Evolutionary conservation across 2,329 filamentous ascomycete genomes (phyloP).

Genomic region (Paramyrothecium roridum): DNA sequence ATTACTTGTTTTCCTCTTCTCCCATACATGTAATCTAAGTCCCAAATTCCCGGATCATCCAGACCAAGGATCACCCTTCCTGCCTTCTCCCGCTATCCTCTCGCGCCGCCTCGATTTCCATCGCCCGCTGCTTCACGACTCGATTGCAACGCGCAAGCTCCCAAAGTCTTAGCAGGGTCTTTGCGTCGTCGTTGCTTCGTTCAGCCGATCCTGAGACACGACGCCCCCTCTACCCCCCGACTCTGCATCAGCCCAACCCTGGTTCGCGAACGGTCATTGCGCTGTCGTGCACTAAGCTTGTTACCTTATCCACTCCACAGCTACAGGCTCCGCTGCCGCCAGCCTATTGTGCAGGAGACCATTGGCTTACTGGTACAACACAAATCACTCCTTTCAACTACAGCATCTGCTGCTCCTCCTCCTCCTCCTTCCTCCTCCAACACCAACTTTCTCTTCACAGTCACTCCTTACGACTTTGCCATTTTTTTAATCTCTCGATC

Average conservation of each 20-base stretch:
- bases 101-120: neutral
- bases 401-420: constrained; percentile 3
- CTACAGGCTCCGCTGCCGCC: constrained; percentile 14
- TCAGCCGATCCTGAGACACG: constrained; percentile 2
- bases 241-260: neutral
- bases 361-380: constrained; percentile 15
- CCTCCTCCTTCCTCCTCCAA: neutral
- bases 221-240: neutral
- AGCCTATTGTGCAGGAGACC: constrained; percentile 21
- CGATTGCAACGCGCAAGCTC: too few species aligned
- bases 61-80: neutral
- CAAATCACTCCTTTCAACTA: constrained; percentile 7
- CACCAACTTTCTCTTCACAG: constrained; percentile 1
- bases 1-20: neutral
- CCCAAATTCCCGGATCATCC: neutral
- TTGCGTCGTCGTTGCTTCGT: neutral
- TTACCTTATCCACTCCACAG: constrained; percentile 12
- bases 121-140: neutral
- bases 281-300: constrained; percentile 5
- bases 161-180: neutral
- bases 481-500: neutral
- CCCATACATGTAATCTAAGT: neutral
- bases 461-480: constrained; percentile 1
- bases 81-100: neutral
- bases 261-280: constrained; percentile 9